Conservation (phyloP, 148 eudicot species). For the Camellia japonica region DNA sequence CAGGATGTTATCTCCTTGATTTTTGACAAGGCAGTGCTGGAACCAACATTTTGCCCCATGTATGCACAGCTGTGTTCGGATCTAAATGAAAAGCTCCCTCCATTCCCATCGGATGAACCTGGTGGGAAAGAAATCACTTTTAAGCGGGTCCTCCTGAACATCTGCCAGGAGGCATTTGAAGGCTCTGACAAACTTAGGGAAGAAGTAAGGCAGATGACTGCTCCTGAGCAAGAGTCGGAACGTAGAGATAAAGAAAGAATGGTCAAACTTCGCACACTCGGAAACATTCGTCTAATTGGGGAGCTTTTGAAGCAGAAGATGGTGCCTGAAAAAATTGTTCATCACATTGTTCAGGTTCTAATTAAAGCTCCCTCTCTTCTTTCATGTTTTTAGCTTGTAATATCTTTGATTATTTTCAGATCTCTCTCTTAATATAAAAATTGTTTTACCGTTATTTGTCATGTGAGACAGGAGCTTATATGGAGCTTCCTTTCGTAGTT, state of each 20-base stretch:
- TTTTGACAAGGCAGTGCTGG: slow-evolving; percentile 97
- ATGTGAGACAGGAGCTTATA: no score
- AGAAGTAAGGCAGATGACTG: slow-evolving; percentile 72
- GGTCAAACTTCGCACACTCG: slow-evolving; percentile 90
- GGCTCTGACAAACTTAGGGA: slow-evolving; percentile 82
- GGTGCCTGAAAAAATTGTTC: slow-evolving; percentile 96
- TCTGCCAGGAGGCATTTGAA: slow-evolving; percentile 97
- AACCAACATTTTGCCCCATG: slow-evolving; percentile 98
- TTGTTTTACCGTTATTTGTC: not conserved
- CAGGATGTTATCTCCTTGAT: slow-evolving; percentile 90
- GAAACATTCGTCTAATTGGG: slow-evolving; percentile 95
- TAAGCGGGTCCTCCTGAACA: slow-evolving; percentile 84
- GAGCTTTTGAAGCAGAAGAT: slow-evolving; percentile 98
- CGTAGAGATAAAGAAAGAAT: slow-evolving; percentile 87
- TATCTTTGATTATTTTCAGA: not conserved
- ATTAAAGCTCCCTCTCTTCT: not conserved
- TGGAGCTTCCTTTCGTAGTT: not conserved
- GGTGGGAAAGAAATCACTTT: slow-evolving; percentile 84
- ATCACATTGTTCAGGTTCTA: slow-evolving; percentile 90
- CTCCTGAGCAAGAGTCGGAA: slow-evolving; percentile 79
- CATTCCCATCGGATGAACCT: slow-evolving; percentile 83
- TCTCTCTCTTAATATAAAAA: not conserved
- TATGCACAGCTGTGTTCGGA: slow-evolving; percentile 86
- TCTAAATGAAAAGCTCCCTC: slow-evolving; percentile 74
- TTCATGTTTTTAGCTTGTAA: not conserved